phyloP scores from a whole-genome alignment of 2,329 filamentous ascomycete genomes.

The Pseudogymnoascus sp. region DNA sequence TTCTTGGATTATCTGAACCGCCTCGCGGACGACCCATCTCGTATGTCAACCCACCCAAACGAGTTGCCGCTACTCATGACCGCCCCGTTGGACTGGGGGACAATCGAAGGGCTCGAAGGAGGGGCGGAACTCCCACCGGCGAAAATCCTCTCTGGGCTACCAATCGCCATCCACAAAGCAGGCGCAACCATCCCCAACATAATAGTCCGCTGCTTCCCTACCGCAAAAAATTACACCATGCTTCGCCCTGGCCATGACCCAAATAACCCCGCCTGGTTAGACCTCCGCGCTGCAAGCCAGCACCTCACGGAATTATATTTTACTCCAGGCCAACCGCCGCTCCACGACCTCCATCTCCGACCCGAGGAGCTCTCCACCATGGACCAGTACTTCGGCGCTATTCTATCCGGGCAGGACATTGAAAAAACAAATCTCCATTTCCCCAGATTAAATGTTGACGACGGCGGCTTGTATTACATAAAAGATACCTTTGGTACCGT shows the following conservation, averaged over 20 bases:
- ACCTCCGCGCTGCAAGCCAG: not conserved
- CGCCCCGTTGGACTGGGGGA: not conserved
- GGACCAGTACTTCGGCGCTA: not conserved
- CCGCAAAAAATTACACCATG: not conserved
- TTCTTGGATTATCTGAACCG: not conserved
- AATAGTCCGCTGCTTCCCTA: not conserved
- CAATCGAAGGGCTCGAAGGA: not conserved
- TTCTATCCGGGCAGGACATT: not conserved
- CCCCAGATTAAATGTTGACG: not conserved
- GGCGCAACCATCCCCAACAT: not conserved
- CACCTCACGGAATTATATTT: not conserved
- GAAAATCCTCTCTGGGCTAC: not conserved
- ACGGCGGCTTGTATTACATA: not conserved
- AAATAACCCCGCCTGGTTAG: not conserved
- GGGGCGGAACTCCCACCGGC: not conserved
- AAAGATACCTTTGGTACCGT: not conserved
- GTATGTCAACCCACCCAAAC: not conserved
- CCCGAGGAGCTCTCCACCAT: not conserved
- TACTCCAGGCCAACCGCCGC: not conserved
- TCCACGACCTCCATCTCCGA: not conserved
- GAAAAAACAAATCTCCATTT: not conserved
- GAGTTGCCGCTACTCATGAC: not conserved
- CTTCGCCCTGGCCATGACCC: not conserved
- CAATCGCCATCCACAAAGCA: constrained; percentile 3
- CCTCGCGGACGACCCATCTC: not conserved